Conservation (phyloP, 1,284 basidiomycete species). For the Nidula niveotomentosa region DNA sequence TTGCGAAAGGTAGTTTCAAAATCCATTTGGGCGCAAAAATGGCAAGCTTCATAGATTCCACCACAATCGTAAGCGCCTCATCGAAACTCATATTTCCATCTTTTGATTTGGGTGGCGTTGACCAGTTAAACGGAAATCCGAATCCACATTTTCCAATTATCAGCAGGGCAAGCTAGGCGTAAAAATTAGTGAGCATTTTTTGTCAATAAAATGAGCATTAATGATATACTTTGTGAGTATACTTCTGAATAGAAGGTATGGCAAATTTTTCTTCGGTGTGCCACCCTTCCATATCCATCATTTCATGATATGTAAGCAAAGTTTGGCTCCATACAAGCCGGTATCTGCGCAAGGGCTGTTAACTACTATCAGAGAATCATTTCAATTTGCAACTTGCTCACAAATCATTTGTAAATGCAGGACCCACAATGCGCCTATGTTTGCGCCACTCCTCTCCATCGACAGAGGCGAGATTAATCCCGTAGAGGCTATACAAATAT, state of each 20-base stretch:
- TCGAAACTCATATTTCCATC: constrained; percentile 42
- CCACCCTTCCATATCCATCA: constrained; percentile 44
- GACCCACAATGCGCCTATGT: constrained; percentile 46
- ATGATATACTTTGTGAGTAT: constrained; percentile 37
- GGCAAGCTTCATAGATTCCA: constrained; percentile 15
- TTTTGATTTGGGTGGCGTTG: constrained; percentile 25
- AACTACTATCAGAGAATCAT: not conserved
- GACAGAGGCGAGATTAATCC: constrained; percentile 42
- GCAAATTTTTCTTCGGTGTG: constrained; percentile 28
- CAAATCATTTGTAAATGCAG: constrained; percentile 48
- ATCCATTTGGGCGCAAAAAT: too few species aligned
- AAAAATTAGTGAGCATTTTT: too few species aligned
- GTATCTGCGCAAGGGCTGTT: constrained; percentile 29
- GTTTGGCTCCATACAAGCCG: constrained; percentile 45
- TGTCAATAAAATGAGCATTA: not conserved
- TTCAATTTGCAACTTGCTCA: constrained; percentile 17
- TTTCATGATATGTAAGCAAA: constrained; percentile 39
- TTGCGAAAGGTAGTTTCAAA: not conserved
- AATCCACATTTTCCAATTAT: constrained; percentile 52
- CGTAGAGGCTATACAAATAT: constrained; percentile 34
- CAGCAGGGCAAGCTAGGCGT: constrained; percentile 40
- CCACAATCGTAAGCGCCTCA: constrained; percentile 39
- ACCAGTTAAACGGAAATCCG: constrained; percentile 49
- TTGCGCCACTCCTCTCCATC: constrained; percentile 48
- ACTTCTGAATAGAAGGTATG: constrained; percentile 33